A percentile compares a stretch with the other conserved stretches of the same genome.
Conservation (phyloP, 495 filamentous ascomycete genomes). For the Trichodelitschia bisporula region DNA sequence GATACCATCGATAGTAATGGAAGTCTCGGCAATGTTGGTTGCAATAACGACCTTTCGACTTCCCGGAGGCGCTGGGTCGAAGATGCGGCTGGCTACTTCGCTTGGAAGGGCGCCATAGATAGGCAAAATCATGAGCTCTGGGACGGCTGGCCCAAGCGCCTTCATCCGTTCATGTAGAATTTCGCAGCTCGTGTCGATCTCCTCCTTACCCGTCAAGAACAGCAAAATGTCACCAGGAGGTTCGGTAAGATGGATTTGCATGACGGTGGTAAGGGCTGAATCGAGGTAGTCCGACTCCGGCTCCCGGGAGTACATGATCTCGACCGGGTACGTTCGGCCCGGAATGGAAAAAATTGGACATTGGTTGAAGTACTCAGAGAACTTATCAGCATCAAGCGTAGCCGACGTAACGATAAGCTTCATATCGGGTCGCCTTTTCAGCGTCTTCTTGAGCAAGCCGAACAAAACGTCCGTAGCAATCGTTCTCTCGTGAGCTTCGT, state of each 20-base stretch:
- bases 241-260: conserved; percentile 93
- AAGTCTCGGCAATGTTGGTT: conserved; percentile 96
- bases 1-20: conserved; percentile 90
- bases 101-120: conserved; percentile 83
- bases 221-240: conserved; percentile 78
- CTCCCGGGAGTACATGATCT: conserved; percentile 82
- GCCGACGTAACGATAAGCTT: conserved; percentile 92
- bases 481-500: conserved; percentile 93
- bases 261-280: conserved; percentile 81
- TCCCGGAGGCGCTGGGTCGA: conserved; percentile 76
- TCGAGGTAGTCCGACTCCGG: conserved; percentile 93
- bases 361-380: conserved; percentile 81
- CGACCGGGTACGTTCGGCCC: conserved; percentile 81
- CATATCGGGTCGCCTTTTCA: conserved; percentile 65
- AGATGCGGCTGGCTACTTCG: conserved; percentile 86
- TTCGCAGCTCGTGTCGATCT: conserved; percentile 90
- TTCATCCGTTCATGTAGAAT: conserved; percentile 93
- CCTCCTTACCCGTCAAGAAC: conserved; percentile 92
- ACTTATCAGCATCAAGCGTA: conserved; percentile 92
- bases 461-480: conserved; percentile 93
- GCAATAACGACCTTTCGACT: conserved; percentile 90
- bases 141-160: conserved; percentile 68
- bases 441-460: conserved; percentile 77
- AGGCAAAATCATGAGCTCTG: conserved; percentile 77
- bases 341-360: conserved; percentile 94